phyloP scores from a whole-genome alignment of 306 rosid genomes.

The Rubus idaeus region DNA sequence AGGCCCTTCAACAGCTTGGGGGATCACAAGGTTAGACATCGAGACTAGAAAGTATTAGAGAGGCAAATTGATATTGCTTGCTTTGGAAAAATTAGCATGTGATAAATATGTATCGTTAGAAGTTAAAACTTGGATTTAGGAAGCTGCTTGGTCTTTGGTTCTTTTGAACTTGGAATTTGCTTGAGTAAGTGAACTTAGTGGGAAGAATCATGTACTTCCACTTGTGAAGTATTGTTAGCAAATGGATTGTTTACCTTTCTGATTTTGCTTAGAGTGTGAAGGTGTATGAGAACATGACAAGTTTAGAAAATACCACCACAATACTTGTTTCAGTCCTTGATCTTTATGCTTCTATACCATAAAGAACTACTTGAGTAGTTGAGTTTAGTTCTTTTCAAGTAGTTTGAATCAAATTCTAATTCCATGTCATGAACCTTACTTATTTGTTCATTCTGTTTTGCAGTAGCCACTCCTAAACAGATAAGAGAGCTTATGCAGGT shows the following conservation, averaged over 20 bases:
- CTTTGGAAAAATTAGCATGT: neutral
- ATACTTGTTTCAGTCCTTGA: neutral
- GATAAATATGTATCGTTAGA: neutral
- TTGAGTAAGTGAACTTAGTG: neutral
- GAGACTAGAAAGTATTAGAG: neutral
- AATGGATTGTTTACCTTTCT: neutral
- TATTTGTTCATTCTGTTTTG: constrained; percentile 25
- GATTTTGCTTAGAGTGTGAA: neutral
- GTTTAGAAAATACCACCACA: neutral
- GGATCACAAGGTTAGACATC: constrained; percentile 69
- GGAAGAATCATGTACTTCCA: constrained; percentile 3
- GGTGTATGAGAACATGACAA: neutral
- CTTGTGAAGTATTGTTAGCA: neutral
- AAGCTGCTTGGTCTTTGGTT: constrained; percentile 6
- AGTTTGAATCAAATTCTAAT: neutral
- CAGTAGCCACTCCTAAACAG: constrained; percentile 96
- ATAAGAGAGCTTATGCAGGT: constrained; percentile 88
- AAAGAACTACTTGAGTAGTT: neutral
- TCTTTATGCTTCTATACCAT: neutral
- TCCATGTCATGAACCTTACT: neutral
- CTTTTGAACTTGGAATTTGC: neutral
- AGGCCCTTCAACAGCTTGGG: constrained; percentile 78
- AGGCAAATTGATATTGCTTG: neutral
- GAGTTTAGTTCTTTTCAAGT: neutral
- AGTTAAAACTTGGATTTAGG: neutral